Evolutionary conservation across 352 stramenopile genomes (phyloP), one percentile per base, ranked within the genome.

Genomic region (Blastocystis hominis): DNA sequence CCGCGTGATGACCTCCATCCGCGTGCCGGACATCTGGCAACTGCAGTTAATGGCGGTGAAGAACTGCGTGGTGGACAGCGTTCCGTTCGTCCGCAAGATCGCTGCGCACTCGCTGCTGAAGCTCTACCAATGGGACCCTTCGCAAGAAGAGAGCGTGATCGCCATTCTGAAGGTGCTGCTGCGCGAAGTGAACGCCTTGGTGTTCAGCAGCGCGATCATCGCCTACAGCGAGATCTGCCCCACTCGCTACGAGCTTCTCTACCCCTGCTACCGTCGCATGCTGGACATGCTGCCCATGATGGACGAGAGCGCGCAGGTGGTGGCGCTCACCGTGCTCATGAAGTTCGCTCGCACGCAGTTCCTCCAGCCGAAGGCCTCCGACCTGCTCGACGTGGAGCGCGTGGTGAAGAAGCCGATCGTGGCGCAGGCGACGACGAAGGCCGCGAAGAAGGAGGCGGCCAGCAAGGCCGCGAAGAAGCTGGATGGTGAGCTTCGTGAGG

Each of bases 41-140:
- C 94, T 95, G 68, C 93, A 95, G 81, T 81, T 95, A 1, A 93
- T 95, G 62, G 92, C 93, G 24, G 94, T 95, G 88, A 92, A 92
- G 53, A 95, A 95, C 84, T 95, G 93, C 76, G 92, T 92, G 15
- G 92, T 91, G 6, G 93, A 95, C 59, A 91, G 91, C 50, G 94
- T 92, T 3, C 91, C 93, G 4, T 95, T 94, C 87, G 93, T 95
- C 63, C 91, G 93, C 38, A 94, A 94, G 89, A 94, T 92, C 68
- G 93, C 93, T 0, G 91, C 93, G 17, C 94, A 94, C 56, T 92
- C 93, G 17, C 92, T 95, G 72, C 93, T 91, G 89, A 95, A 95
- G 88, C 90, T 95, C 2, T 94, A 91, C 61, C 90, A 88, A 0
- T 91, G 94, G 63, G 93, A 95, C 75, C 68, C 68, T 7, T 89